phyloP scores from a whole-genome alignment of 1,284 basidiomycete species.

The Irpex sp. region DNA sequence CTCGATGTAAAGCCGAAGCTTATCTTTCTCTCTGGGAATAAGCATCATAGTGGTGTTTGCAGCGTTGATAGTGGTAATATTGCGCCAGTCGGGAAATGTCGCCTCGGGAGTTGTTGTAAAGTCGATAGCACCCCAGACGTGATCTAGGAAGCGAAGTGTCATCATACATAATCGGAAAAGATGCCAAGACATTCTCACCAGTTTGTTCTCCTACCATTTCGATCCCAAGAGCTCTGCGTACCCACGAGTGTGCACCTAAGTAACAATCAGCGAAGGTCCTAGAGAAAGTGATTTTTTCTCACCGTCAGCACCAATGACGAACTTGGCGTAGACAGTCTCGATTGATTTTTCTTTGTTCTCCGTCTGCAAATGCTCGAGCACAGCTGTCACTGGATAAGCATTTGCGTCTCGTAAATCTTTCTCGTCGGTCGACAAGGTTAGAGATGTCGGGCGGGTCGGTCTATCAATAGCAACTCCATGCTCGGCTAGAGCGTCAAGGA shows the following conservation, averaged over 20 bases:
- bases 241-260: slow-evolving; percentile 72
- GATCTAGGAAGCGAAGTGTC: slow-evolving; percentile 36
- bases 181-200: slow-evolving; percentile 26
- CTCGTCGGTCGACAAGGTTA: slow-evolving; percentile 44
- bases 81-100: slow-evolving; percentile 80
- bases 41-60: slow-evolving; percentile 55
- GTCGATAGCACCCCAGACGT: slow-evolving; percentile 78
- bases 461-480: slow-evolving; percentile 51
- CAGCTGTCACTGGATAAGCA: slow-evolving; percentile 52
- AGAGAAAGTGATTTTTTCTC: slow-evolving; percentile 16
- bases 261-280: slow-evolving; percentile 19
- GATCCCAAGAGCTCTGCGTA: slow-evolving; percentile 62
- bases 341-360: slow-evolving; percentile 24
- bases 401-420: slow-evolving; percentile 34
- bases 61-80: slow-evolving; percentile 57
- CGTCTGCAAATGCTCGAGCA: slow-evolving; percentile 33
- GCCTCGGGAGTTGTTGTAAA: slow-evolving; percentile 51
- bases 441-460: slow-evolving; percentile 45
- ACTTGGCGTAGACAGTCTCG: slow-evolving; percentile 50
- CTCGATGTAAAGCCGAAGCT: slow-evolving; percentile 74
- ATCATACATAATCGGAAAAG: slow-evolving; percentile 6
- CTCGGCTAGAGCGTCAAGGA: slow-evolving; percentile 52
- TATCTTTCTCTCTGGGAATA: slow-evolving; percentile 72
- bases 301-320: slow-evolving; percentile 50
- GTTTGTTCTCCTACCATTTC: slow-evolving; percentile 77